phyloP scores from a whole-genome alignment of 495 filamentous ascomycete species.

The Xylaria nigripes region DNA sequence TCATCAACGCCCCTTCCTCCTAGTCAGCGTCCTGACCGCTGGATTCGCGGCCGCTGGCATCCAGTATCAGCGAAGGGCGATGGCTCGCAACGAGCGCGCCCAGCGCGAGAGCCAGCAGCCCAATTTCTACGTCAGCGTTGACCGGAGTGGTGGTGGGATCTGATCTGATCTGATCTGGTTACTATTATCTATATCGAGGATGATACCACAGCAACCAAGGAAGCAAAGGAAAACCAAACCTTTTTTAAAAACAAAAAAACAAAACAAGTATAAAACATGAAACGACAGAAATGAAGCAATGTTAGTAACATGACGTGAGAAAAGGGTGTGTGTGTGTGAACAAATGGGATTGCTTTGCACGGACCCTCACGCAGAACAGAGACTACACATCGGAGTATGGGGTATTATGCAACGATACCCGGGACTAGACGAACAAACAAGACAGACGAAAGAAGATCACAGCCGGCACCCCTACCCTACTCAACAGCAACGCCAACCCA shows the following conservation, averaged over 20 bases:
- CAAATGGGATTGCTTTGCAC: too few relatives aligned
- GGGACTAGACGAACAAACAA: too few relatives aligned
- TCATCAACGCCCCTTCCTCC: conserved; percentile 30
- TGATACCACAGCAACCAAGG: not conserved
- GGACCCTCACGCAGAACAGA: too few relatives aligned
- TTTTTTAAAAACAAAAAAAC: not conserved
- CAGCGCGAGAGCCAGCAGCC: conserved; percentile 25
- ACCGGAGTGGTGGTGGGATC: conserved; percentile 42
- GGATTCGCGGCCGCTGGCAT: conserved; percentile 24
- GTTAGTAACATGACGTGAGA: too few relatives aligned
- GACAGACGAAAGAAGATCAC: too few relatives aligned
- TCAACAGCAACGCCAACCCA: too few relatives aligned
- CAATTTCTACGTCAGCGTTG: conserved; percentile 38
- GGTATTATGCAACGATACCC: too few relatives aligned
- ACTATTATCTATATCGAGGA: not conserved
- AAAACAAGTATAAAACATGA: not conserved
- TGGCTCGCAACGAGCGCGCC: conserved; percentile 33
- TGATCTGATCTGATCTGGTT: conserved; percentile 8
- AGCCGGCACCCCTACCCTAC: too few relatives aligned
- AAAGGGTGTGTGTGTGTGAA: too few relatives aligned
- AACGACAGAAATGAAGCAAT: too few relatives aligned
- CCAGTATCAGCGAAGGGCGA: conserved; percentile 25
- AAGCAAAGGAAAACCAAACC: not conserved
- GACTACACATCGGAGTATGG: too few relatives aligned
- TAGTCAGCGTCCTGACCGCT: conserved; percentile 19